Evolutionary conservation across 805 yeast species (phyloP).

Genomic region (Saccharomycopsis schoenii): DNA sequence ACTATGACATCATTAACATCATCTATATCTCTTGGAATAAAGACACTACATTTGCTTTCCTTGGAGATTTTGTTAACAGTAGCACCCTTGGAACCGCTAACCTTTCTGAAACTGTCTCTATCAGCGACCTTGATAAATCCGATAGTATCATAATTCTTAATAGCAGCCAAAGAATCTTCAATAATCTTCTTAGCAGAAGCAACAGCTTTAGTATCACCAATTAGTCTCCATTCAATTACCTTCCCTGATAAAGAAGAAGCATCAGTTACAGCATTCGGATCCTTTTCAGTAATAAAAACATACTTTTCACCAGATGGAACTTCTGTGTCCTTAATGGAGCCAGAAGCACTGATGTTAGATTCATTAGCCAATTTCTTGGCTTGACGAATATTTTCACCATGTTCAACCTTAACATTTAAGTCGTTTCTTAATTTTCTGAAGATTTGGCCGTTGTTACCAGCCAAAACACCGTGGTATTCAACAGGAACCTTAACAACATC

Average conservation of each 20-base stretch:
- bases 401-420: conserved; percentile 47
- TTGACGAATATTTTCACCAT: conserved; percentile 39
- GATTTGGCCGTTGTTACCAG: conserved; percentile 53
- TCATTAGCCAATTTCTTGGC: conserved; percentile 40
- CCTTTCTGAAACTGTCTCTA: conserved; percentile 42
- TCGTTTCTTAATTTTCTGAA: conserved; percentile 44
- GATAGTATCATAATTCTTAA: conserved; percentile 34
- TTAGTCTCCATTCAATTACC: conserved; percentile 58
- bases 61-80: conserved; percentile 53
- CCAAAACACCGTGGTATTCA: conserved; percentile 45
- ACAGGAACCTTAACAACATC: conserved; percentile 49
- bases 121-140: conserved; percentile 58
- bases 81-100: conserved; percentile 72
- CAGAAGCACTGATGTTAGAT: not conserved
- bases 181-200: conserved; percentile 44
- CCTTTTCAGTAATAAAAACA: conserved; percentile 25
- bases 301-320: not conserved
- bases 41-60: conserved; percentile 45
- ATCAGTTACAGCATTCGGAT: conserved; percentile 40
- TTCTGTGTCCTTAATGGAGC: conserved; percentile 13
- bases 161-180: conserved; percentile 38
- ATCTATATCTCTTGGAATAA: conserved; percentile 53
- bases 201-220: conserved; percentile 41
- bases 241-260: conserved; percentile 30
- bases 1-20: conserved; percentile 42